phyloP scores from a whole-genome alignment of 2,329 filamentous ascomycete species.

The Gaeumannomyces tritici region DNA sequence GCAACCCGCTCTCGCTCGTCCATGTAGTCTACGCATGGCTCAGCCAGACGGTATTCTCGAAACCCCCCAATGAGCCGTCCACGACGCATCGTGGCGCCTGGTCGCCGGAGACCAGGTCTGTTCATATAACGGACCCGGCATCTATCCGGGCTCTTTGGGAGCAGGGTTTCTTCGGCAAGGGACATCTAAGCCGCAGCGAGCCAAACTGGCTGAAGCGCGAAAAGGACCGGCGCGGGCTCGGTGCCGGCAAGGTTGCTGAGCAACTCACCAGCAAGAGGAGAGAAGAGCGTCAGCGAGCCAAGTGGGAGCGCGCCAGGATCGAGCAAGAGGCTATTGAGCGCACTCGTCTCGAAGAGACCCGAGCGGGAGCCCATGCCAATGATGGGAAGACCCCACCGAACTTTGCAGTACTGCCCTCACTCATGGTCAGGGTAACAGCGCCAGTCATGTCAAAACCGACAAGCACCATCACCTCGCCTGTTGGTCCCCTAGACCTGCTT shows the following conservation, averaged over 20 bases:
- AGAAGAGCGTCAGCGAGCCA: slow-evolving; percentile 72
- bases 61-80: slow-evolving; percentile 54
- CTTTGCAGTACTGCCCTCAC: not conserved
- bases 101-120: slow-evolving; percentile 69
- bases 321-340: slow-evolving; percentile 78
- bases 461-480: slow-evolving; percentile 21
- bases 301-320: slow-evolving; percentile 82
- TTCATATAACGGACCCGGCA: slow-evolving; percentile 70
- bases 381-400: not conserved
- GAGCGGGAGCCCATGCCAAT: not conserved
- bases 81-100: slow-evolving; percentile 65
- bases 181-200: slow-evolving; percentile 85
- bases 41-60: slow-evolving; percentile 61
- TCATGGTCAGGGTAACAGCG: not conserved
- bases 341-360: slow-evolving; percentile 19
- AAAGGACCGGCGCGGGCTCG: slow-evolving; percentile 58
- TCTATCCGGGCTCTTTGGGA: slow-evolving; percentile 84
- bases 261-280: slow-evolving; percentile 68
- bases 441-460: too few relatives aligned
- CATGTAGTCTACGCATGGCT: slow-evolving; percentile 72
- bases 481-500: slow-evolving; percentile 37
- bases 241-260: slow-evolving; percentile 65
- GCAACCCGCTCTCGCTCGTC: slow-evolving; percentile 82
- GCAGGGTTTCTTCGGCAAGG: slow-evolving; percentile 95
- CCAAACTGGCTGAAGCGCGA: slow-evolving; percentile 86